Base-by-base conservation (phyloP, 306 rosid species). In the Carpinus viminea region DNA sequence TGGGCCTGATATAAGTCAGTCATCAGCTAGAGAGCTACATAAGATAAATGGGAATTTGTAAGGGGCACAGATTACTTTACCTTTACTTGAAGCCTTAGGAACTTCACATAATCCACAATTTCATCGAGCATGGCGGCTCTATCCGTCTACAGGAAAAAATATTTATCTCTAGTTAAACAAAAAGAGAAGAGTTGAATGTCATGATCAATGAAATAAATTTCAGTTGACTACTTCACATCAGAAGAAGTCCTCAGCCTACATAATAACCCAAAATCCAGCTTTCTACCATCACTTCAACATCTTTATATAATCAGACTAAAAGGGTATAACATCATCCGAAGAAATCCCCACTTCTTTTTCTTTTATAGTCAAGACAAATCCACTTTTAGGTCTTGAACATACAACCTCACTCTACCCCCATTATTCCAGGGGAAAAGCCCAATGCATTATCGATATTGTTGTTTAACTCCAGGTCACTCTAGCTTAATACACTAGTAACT, bases 91-190 rank as follows among this genome's bases (percentile, higher is more conserved):
- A 94, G 98, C 83, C 92, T 93, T 70, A 94, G 88, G 87, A 94
- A 94, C 93, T 94, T 94, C 81, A 94, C 98, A 61, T 94, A 94
- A 86, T 94, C 98, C 84, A 92, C 95, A 62, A 94, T 94, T 82
- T 94, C 98, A 72, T 94, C 98, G 9, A 94, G 93, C 98, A 94
- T 94, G 46, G 94, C 98, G 81, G 98, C 98, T 88, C 94, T 89
- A 83, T 94, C 97, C 16, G 96, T 89, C 98, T 94, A 87, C 80
- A 65, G 46, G 52, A 68, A 41, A 41, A 4, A 12, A 68, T 17
- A 41, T 41, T 8, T 41, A 66, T 38, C 72, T 38, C 72, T 68
- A 18, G 4, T 41, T 45, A 68, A 43, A 18, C 71, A 59, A 24
- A 9, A 13, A 57, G 7, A 10, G 45, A 41, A 41, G 45, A 41